Conservation (phyloP, 768 basidiomycete genomes). For the Lactifluus piperatus region DNA sequence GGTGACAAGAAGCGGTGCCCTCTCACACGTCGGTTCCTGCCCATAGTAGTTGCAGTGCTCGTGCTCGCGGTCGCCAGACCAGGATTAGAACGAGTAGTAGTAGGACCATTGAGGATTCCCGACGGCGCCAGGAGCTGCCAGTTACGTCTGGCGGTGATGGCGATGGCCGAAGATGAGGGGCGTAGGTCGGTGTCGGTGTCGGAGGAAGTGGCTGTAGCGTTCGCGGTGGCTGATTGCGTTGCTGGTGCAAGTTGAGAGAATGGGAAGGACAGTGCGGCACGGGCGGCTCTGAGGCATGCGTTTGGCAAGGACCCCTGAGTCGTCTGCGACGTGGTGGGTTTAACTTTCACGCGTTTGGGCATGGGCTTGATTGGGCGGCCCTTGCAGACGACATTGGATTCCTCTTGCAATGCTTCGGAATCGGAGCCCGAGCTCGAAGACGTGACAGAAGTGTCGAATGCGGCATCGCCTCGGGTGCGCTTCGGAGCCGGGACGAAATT, state of each 20-base stretch:
- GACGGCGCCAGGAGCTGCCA: too few relatives aligned
- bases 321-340: neutral
- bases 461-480: constrained; percentile 3
- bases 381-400: neutral
- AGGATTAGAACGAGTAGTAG: too few relatives aligned
- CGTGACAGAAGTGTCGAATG: constrained; percentile 1
- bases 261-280: too few relatives aligned
- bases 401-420: neutral
- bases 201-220: neutral
- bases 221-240: too few relatives aligned
- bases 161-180: too few relatives aligned
- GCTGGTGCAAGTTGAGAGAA: too few relatives aligned
- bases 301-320: neutral
- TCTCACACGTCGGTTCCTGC: neutral
- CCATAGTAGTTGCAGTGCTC: too few relatives aligned
- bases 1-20: too few relatives aligned
- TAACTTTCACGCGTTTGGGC: neutral
- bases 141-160: too few relatives aligned
- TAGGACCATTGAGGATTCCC: too few relatives aligned
- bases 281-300: neutral
- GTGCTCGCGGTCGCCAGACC: too few relatives aligned
- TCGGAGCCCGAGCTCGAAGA: neutral
- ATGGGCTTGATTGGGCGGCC: neutral
- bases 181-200: neutral
- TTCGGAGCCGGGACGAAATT: neutral